Percentiles rank a stretch among this genome's conserved stretches.
phyloP scores from a whole-genome alignment of 371 early-diverging fungal species.

The Actinomortierella wolfii region DNA sequence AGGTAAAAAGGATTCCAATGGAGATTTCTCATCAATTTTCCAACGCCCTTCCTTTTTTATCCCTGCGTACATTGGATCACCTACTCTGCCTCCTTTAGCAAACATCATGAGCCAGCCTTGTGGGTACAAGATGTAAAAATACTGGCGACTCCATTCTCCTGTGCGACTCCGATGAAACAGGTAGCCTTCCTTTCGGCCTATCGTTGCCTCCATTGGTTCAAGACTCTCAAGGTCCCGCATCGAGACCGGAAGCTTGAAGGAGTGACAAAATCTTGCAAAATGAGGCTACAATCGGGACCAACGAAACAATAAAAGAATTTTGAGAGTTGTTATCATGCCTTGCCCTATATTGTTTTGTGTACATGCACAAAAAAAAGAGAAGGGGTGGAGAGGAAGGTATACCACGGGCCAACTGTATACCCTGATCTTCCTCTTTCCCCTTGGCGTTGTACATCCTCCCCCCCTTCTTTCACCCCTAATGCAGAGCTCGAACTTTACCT shows the following conservation, averaged over 20 bases:
- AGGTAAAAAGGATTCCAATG: too few species aligned
- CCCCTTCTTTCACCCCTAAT: too few species aligned
- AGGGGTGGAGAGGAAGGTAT: too few species aligned
- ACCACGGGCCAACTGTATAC: background rate
- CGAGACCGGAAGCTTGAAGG: conserved; percentile 30
- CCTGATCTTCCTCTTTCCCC: background rate
- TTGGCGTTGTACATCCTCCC: background rate
- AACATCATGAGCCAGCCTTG: conserved; percentile 43
- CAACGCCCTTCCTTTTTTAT: background rate
- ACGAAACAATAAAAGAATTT: too few species aligned
- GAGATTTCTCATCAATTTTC: too few species aligned
- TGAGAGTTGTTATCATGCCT: too few species aligned
- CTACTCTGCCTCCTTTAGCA: conserved; percentile 33
- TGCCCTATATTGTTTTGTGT: background rate
- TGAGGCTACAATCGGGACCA: background rate
- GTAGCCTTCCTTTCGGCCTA: conserved; percentile 37
- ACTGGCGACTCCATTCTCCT: conserved; percentile 41
- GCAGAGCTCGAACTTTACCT: conserved; percentile 10
- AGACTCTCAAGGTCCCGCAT: conserved; percentile 34
- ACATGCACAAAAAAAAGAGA: background rate
- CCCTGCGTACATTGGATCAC: background rate
- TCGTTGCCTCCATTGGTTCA: conserved; percentile 14
- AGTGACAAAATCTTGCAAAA: conserved; percentile 31
- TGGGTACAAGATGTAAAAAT: conserved; percentile 32
- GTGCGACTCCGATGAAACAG: conserved; percentile 29